phyloP scores from a whole-genome alignment of 2,329 filamentous ascomycete genomes.

The Paraphoma chrysanthemicola region DNA sequence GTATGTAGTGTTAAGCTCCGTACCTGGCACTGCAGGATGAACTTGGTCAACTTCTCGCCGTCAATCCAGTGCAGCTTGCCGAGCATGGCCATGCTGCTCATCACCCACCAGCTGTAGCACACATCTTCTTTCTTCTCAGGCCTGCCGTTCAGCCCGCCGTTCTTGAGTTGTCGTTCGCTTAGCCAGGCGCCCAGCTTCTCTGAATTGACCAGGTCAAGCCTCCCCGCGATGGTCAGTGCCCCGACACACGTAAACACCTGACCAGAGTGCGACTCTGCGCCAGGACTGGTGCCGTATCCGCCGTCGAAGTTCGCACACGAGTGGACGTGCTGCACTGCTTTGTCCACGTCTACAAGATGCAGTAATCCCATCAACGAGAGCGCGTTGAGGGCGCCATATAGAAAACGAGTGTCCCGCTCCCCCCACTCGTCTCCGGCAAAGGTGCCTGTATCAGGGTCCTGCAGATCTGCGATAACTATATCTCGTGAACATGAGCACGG shows the following conservation, averaged over 20 bases:
- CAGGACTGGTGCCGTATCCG: conserved; percentile 87
- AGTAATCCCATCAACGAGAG: conserved; percentile 82
- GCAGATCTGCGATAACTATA: conserved; percentile 78
- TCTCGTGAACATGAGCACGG: conserved; percentile 40
- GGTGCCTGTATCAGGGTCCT: conserved; percentile 81
- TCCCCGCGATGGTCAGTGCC: conserved; percentile 81
- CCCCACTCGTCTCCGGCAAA: conserved; percentile 97
- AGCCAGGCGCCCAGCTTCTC: conserved; percentile 89
- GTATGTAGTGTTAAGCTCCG: conserved; percentile 11
- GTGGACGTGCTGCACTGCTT: conserved; percentile 79
- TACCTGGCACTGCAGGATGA: conserved; percentile 86
- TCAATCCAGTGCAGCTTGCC: conserved; percentile 92
- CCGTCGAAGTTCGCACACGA: conserved; percentile 93
- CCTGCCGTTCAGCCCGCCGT: conserved; percentile 89
- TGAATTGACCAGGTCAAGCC: conserved; percentile 80
- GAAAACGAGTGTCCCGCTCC: conserved; percentile 91
- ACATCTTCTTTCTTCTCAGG: conserved; percentile 97
- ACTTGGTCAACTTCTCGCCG: conserved; percentile 74
- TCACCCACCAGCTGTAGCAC: conserved; percentile 99
- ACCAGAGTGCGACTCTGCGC: conserved; percentile 91
- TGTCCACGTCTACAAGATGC: conserved; percentile 76
- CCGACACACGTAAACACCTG: conserved; percentile 96
- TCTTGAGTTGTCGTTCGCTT: conserved; percentile 87
- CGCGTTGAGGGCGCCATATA: conserved; percentile 89
- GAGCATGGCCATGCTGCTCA: conserved; percentile 90